phyloP scores from a whole-genome alignment of 2,329 filamentous ascomycete species.

The Penicillium sp. region DNA sequence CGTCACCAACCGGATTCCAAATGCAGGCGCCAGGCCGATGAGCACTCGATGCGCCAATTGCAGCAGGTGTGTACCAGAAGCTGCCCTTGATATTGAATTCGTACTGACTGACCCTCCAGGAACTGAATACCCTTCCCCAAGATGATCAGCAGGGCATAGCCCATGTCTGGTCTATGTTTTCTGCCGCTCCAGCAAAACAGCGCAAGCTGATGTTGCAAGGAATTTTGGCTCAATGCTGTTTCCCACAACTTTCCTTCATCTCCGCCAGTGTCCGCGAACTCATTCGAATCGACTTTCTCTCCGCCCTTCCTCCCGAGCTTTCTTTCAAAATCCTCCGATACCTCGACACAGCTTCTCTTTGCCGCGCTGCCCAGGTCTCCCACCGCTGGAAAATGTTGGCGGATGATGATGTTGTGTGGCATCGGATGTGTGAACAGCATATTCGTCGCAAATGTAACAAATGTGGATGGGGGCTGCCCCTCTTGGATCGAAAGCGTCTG shows the following conservation, averaged over 20 bases:
- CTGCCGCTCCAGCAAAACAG: conserved; percentile 89
- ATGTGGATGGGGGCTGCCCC: conserved; percentile 90
- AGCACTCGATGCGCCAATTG: conserved; percentile 92
- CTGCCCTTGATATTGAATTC: not conserved
- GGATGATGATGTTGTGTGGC: conserved; percentile 98
- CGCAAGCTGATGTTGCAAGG: conserved; percentile 95
- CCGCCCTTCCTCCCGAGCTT: conserved; percentile 83
- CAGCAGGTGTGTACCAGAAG: conserved; percentile 63
- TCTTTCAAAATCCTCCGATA: conserved; percentile 91
- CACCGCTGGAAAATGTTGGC: conserved; percentile 82
- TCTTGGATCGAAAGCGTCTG: conserved; percentile 84
- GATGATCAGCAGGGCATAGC: conserved; percentile 93
- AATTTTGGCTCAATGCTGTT: conserved; percentile 94
- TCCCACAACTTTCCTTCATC: conserved; percentile 91
- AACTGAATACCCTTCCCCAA: conserved; percentile 77
- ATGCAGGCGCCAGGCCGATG: conserved; percentile 88
- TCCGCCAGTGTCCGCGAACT: conserved; percentile 89
- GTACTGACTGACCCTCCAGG: conserved; percentile 48
- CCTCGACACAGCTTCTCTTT: conserved; percentile 90
- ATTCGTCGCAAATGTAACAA: conserved; percentile 92
- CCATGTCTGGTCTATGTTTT: conserved; percentile 97
- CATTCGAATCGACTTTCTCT: conserved; percentile 95
- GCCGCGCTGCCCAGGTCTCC: conserved; percentile 94
- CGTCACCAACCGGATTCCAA: conserved; percentile 91
- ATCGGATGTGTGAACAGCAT: conserved; percentile 96